phyloP scores from a whole-genome alignment of 805 yeast genomes.

The Candida anglica region DNA sequence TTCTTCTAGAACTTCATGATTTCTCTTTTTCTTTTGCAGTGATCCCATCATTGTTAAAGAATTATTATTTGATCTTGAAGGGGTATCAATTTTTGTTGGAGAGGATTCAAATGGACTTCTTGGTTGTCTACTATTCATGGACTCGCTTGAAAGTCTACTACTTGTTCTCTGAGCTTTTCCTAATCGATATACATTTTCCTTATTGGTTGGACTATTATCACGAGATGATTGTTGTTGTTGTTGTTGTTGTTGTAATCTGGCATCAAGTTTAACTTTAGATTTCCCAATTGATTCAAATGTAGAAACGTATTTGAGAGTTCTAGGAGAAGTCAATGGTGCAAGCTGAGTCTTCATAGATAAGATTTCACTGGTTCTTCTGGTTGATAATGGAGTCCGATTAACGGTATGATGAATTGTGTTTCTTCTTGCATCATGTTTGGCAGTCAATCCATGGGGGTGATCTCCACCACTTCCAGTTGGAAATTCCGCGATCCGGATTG shows the following conservation, averaged over 20 bases:
- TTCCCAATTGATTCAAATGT: slow-evolving; percentile 12
- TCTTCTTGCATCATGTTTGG: slow-evolving; percentile 31
- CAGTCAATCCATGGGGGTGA: slow-evolving; percentile 46
- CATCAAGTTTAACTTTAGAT: slow-evolving; percentile 14
- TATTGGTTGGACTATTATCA: slow-evolving; percentile 7
- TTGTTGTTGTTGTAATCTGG: slow-evolving; percentile 7
- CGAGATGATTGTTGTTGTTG: slow-evolving; percentile 4
- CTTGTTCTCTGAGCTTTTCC: slow-evolving; percentile 5
- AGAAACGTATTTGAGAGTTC: slow-evolving; percentile 1
- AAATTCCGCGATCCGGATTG: slow-evolving; percentile 15
- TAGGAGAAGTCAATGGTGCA: slow-evolving; percentile 13
- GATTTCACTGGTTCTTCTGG: background rate
- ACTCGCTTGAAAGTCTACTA: slow-evolving; percentile 1
- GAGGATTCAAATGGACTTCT: slow-evolving; percentile 13
- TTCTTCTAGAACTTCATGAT: background rate
- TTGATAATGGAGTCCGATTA: slow-evolving; percentile 1
- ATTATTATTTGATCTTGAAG: slow-evolving; percentile 2
- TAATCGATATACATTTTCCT: slow-evolving; percentile 9
- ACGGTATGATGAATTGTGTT: slow-evolving; percentile 15
- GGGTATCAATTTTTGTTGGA: slow-evolving; percentile 9
- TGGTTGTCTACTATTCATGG: no score
- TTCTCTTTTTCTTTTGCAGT: background rate
- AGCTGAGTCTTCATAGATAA: slow-evolving; percentile 2
- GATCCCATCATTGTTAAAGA: background rate
- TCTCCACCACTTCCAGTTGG: slow-evolving; percentile 5